Base-by-base conservation (phyloP, 2,329 filamentous ascomycete genomes). In the Byssochlamys sp. region DNA sequence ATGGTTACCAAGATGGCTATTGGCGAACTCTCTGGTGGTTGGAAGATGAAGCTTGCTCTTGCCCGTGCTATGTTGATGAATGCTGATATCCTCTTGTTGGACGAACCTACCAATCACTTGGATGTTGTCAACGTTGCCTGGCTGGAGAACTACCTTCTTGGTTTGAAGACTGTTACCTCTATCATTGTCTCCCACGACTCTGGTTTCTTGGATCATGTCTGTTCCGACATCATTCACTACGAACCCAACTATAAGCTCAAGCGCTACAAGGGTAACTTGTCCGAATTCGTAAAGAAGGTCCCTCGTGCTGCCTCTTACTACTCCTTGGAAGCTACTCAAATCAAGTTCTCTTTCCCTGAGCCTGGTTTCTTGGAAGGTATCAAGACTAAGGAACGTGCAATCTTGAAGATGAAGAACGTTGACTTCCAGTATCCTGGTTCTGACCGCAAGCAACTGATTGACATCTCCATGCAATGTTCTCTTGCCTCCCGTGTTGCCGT, bases 361-460 rank as follows among this genome's bases (percentile, higher is more conserved):
- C 94, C 94, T 73, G 94, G 94, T 88, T 97, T 96, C 90, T 91
- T 99, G 26, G 94, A 97, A 83, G 94, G 94, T 89, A 94, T 99
- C 83, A 99, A 99, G 90, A 97, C 94, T 80, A 97, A 97, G 88
- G 92, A 94, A 75, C 97, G 97, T 89, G 92, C 94, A 70, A 99
- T 99, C 69, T 85, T 97, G 70, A 90, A 91, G 86, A 92, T 95
- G 77, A 91, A 79, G 82, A 95, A 94, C 84, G 96, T 97, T 91
- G 83, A 83, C 77, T 99, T 97, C 90, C 92, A 97, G 81, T 99
- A 99, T 81, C 87, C 90, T 54, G 90, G 89, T 71, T 96, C 92
- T 65, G n/a, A n/a, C n/a, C 81, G 87, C 65, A 94, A 92, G 82
- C 91, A 92, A 66, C 94, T 97, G 83, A 87, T 99, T 67, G 75